Conservation (phyloP, 768 basidiomycete genomes). For the Holtermannia corniformis region DNA sequence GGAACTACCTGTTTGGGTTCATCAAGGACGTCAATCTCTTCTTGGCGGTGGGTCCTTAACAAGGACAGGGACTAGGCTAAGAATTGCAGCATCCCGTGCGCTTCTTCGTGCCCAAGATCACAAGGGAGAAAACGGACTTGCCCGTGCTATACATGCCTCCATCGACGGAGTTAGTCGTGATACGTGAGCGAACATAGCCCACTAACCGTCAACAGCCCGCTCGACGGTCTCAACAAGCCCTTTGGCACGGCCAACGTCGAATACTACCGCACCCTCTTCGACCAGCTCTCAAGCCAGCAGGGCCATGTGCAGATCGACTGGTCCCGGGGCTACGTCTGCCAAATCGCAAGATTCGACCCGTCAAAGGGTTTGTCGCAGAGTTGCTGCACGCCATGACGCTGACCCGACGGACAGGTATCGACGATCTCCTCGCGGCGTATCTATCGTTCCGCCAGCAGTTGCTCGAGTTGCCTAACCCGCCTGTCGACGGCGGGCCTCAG, state of each 20-base stretch:
- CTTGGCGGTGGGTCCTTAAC: conserved; percentile 52
- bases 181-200: neutral
- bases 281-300: conserved; percentile 30
- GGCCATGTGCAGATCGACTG: conserved; percentile 40
- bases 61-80: neutral
- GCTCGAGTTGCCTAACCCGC: conserved; percentile 15
- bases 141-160: conserved; percentile 39
- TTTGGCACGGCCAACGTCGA: conserved; percentile 42
- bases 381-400: neutral
- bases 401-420: conserved; percentile 25
- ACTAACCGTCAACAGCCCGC: conserved; percentile 40
- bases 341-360: conserved; percentile 92
- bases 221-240: conserved; percentile 92
- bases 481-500: conserved; percentile 32
- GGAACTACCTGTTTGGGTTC: conserved; percentile 91
- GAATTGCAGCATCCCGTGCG: conserved; percentile 64
- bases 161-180: conserved; percentile 17
- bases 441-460: conserved; percentile 66
- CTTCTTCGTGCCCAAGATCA: conserved; percentile 84
- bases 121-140: conserved; percentile 49
- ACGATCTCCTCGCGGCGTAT: conserved; percentile 58
- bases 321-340: conserved; percentile 70
- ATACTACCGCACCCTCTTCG: conserved; percentile 37
- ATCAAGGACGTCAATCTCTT: conserved; percentile 83
- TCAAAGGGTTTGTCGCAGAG: conserved; percentile 61